Evolutionary conservation across 257 asterid genomes (phyloP), one percentile per base, ranked within the genome.

Genomic region (Forsythia suspensa): DNA sequence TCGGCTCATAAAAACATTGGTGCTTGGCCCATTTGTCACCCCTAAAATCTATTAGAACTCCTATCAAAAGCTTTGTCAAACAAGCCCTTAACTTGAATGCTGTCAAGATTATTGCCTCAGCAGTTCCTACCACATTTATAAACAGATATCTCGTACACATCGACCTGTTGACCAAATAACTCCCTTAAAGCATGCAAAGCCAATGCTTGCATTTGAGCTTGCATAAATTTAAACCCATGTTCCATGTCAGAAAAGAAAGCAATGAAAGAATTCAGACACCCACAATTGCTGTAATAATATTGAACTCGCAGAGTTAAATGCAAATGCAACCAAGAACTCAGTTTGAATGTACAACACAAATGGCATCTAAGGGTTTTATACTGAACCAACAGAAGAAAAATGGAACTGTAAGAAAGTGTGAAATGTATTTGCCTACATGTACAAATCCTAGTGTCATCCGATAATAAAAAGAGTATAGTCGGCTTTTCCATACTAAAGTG

Each of bases 391-490:
- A 70, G 44, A 21, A 68, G 24, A 76, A 20, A 51, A 65, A 76
- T 40, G 55, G 24, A 61, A 72, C 57, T 37, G 29, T 79, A 43
- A 18, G 34, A 78, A 76, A 55, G 67, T 69, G 42, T 52, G 66
- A 59, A 61, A 52, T 41, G 16, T 73, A 59, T 70, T 74, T 80
- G 72, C 90, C 92, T 90, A 83, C 83, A 88, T 88, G 89, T 87
- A 92, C 95, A 86, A 84, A 70, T 79, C 71, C 94, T 86, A 86
- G 57, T 37, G 61, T 80, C 87, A 79, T 76, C 76, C 21, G 61
- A 73, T 34, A 8, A 69, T 75, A 24, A 55, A 8, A n/a, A 21
- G 15, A 8, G 21, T n/a, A 34, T 6, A 73, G 12, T 7, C 20
- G 6, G 29, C 40, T 10, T 21, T 21, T 61, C 38, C 6, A 57